Evolutionary conservation across 2,329 filamentous ascomycete species (phyloP), one percentile per base, ranked within the genome.

Genomic region (Mycocentrospora acerina): DNA sequence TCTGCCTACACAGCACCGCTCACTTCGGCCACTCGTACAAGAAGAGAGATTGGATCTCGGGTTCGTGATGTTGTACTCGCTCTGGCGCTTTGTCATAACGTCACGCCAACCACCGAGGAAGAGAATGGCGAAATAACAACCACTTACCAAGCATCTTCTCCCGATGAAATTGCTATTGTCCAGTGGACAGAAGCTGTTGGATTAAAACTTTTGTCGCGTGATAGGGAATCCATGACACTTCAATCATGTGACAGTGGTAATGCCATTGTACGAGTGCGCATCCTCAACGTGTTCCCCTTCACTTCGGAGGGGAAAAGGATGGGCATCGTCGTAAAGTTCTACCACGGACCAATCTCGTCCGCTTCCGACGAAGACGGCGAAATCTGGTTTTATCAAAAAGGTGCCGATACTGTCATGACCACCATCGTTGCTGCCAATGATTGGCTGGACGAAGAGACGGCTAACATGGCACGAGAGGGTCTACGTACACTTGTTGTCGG

Each of bases 321-420:
- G 93, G 93, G 94, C 8, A 91, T 98, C 42, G 85, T 98, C 44
- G 88, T 96, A 14, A 86, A 90, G 53, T 96, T 97, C 59, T 76
- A 83, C 18, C 63, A 62, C 12, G 61, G 63, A 2, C 46, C 62
- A 0, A 43, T 52, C 13, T 48, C 51, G 3, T 73, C 75, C 1
- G 71, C 78, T 2, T 56, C 70, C 1, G 63, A 76, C 3, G 72
- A 77, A 1, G 75, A 76, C 31, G 83, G 86, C 11, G 91, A 97
- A 60, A 91, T 97, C 19, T 96, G 91, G 87, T 98, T 98, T 71
- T 97, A 91, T 62, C 90, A 98, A 60, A 98, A 98, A 69, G 93
- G 93, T 45, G 94, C 93, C 3, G 94, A 98, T 64, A 97, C 93
- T 0, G 91, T 98, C 48, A 98, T 98, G 94, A 81, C 85, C n/a